phyloP scores from a whole-genome alignment of 2,329 filamentous ascomycete genomes.

The Pseudogymnoascus sp. region DNA sequence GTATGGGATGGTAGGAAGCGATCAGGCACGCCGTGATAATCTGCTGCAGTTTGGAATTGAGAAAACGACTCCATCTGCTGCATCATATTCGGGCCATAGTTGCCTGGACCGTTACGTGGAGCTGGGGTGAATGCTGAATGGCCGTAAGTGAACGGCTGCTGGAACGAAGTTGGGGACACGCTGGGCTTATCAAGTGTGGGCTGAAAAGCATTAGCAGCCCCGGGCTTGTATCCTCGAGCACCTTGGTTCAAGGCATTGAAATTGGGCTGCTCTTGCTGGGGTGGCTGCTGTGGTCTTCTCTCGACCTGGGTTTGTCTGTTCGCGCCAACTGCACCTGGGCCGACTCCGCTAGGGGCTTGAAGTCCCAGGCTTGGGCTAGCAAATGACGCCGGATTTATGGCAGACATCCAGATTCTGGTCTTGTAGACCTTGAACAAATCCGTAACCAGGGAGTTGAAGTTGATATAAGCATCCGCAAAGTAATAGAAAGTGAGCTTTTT shows the following conservation, averaged over 20 bases:
- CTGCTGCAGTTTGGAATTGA: constrained; percentile 36
- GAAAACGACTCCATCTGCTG: constrained; percentile 39
- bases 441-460: constrained; percentile 95
- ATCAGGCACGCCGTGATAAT: constrained; percentile 43
- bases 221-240: constrained; percentile 31
- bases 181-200: constrained; percentile 37
- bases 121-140: constrained; percentile 41
- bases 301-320: constrained; percentile 37
- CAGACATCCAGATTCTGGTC: constrained; percentile 98
- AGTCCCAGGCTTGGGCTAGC: constrained; percentile 69
- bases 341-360: constrained; percentile 61
- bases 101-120: constrained; percentile 31
- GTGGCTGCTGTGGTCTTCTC: constrained; percentile 35
- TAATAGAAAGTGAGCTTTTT: constrained; percentile 99
- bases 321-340: constrained; percentile 58
- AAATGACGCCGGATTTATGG: constrained; percentile 95
- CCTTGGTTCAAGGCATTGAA: constrained; percentile 22
- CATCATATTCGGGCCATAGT: constrained; percentile 37
- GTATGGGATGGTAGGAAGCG: constrained; percentile 41
- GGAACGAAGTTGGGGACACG: constrained; percentile 35
- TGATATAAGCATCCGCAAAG: constrained; percentile 96
- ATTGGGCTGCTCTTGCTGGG: constrained; percentile 25
- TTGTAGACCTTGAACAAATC: constrained; percentile 99
- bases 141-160: constrained; percentile 35
- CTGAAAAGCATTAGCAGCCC: constrained; percentile 40